Percentiles rank a stretch among this genome's conserved stretches.
Evolutionary conservation across 2,329 filamentous ascomycete genomes (phyloP).

Genomic region (Macrophomina tecta): DNA sequence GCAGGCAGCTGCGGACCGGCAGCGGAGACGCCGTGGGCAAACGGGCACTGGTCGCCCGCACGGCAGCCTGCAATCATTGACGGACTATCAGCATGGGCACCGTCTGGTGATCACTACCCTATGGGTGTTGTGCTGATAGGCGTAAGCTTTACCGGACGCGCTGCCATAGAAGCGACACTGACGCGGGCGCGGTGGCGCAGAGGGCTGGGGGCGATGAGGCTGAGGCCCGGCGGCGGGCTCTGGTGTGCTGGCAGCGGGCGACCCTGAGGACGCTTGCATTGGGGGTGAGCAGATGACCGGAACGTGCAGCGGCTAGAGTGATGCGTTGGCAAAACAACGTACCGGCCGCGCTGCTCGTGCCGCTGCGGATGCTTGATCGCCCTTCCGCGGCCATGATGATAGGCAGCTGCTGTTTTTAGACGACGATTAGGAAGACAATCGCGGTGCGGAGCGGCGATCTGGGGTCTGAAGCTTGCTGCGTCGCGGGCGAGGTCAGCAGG

Average conservation of each 20-base stretch:
- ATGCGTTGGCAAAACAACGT: constrained; percentile 33
- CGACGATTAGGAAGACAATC: constrained; percentile 21
- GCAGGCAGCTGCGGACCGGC: constrained; percentile 11
- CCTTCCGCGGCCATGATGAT: constrained; percentile 30
- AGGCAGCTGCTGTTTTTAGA: constrained; percentile 15
- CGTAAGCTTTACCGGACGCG: constrained; percentile 45
- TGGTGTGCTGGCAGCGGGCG: constrained; percentile 26
- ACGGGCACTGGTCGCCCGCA: constrained; percentile 58
- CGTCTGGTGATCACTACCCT: constrained; percentile 23
- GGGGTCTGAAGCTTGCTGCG: constrained; percentile 13
- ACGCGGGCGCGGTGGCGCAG: constrained; percentile 38
- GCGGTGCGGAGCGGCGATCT: constrained; percentile 22
- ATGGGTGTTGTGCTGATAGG: constrained; percentile 14
- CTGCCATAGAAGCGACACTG: constrained; percentile 48
- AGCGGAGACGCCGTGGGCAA: constrained; percentile 51
- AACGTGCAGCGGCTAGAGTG: constrained; percentile 27
- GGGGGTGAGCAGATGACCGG: constrained; percentile 24
- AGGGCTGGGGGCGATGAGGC: constrained; percentile 36
- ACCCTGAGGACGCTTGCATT: constrained; percentile 17
- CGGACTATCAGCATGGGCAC: constrained; percentile 9
- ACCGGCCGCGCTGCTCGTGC: constrained; percentile 29
- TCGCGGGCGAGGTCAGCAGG: constrained; percentile 25
- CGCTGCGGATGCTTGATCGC: constrained; percentile 43
- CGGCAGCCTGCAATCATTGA: constrained; percentile 53
- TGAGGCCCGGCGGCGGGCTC: constrained; percentile 40